Evolutionary conservation across 331 rosid genomes (phyloP).

Genomic region (Saraca asoca): DNA sequence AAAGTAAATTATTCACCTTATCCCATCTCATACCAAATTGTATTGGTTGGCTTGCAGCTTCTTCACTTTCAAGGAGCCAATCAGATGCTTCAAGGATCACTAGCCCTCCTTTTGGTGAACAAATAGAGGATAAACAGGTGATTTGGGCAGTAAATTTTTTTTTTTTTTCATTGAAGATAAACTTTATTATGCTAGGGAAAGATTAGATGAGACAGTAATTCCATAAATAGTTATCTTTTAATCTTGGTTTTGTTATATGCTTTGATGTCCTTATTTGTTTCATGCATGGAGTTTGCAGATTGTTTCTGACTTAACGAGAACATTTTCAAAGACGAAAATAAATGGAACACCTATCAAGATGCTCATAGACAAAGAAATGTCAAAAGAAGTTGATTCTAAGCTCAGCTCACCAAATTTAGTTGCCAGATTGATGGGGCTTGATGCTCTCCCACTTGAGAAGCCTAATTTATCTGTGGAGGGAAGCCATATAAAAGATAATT

Average conservation of each 20-base stretch:
- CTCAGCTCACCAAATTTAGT: conserved; percentile 71
- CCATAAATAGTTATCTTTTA: conserved; percentile 8
- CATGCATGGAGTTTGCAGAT: conserved; percentile 43
- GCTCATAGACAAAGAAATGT: conserved; percentile 86
- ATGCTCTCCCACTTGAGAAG: conserved; percentile 58
- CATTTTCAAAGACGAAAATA: conserved; percentile 42
- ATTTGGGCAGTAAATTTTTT: conserved; percentile 21
- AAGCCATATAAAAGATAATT: conserved; percentile 51
- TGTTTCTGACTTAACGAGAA: conserved; percentile 56
- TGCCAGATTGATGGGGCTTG: conserved; percentile 97
- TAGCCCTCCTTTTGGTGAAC: conserved; percentile 61
- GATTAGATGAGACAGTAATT: conserved; percentile 15
- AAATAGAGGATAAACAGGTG: conserved; percentile 74
- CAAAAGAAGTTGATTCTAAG: conserved; percentile 62
- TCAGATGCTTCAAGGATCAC: conserved; percentile 52
- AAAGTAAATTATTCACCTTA: conserved; percentile 15
- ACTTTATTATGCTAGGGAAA: not conserved
- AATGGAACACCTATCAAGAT: conserved; percentile 70
- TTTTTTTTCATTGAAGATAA: not conserved
- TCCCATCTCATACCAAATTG: conserved; percentile 29
- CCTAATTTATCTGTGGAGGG: conserved; percentile 55
- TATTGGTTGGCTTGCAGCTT: conserved; percentile 51
- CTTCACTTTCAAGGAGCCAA: conserved; percentile 60
- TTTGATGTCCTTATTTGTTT: conserved; percentile 18
- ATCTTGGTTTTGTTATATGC: conserved; percentile 23